Percentiles rank a stretch among this genome's conserved stretches.
phyloP scores from a whole-genome alignment of 2,329 filamentous ascomycete genomes.

The Venturia effusa region DNA sequence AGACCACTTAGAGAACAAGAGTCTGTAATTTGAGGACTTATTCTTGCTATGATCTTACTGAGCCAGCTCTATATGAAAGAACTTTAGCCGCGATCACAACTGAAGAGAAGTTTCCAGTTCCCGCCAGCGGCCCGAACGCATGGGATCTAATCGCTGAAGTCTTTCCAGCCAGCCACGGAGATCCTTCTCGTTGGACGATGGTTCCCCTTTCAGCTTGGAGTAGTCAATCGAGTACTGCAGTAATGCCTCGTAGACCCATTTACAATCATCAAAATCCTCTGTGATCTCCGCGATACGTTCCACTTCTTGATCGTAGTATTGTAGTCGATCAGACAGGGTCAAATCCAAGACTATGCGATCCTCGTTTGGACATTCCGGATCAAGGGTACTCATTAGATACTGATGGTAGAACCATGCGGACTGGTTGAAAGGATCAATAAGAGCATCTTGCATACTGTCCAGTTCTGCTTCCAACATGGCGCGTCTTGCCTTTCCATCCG shows the following conservation, averaged over 20 bases:
- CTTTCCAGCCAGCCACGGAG: constrained; percentile 47
- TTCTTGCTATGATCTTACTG: not conserved
- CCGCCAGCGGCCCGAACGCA: constrained; percentile 64
- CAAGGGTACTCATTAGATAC: constrained; percentile 60
- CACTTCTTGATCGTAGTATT: constrained; percentile 60
- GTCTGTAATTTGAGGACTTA: not conserved
- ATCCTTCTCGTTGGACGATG: constrained; percentile 32
- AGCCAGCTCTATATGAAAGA: not conserved
- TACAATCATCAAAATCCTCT: constrained; percentile 58
- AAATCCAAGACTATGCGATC: constrained; percentile 56
- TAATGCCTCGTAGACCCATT: constrained; percentile 84
- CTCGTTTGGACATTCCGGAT: constrained; percentile 41
- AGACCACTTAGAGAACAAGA: not conserved
- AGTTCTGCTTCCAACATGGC: constrained; percentile 70
- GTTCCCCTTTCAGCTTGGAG: constrained; percentile 36
- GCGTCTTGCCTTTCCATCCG: constrained; percentile 51
- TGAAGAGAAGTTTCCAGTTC: constrained; percentile 49
- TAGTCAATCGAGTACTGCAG: constrained; percentile 62
- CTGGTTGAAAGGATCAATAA: constrained; percentile 88
- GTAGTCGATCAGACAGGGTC: constrained; percentile 47
- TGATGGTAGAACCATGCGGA: constrained; percentile 97
- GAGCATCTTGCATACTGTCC: constrained; percentile 59
- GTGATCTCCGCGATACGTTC: constrained; percentile 61
- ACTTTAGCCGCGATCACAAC: constrained; percentile 18
- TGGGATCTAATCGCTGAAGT: constrained; percentile 59